These are phyloP conservation scores for Dendrostoma leiphaemia DNA, from an alignment of 2,329 filamentous ascomycete species.

Conservation along the genomic window DNA sequence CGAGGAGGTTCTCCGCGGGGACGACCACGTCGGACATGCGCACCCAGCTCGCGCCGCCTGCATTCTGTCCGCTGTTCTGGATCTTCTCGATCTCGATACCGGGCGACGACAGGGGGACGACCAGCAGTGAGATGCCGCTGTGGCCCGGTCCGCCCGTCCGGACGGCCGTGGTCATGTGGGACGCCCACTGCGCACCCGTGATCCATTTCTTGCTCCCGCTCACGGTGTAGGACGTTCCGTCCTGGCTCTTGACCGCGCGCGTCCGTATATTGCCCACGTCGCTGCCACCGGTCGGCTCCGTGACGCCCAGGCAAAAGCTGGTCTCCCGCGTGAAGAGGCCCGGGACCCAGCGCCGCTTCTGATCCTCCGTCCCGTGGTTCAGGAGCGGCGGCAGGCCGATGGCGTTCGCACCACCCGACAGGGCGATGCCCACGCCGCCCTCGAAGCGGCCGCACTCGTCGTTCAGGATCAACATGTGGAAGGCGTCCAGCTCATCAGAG, in stretches of 20 bases:
- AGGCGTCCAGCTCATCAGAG: conserved; percentile 32
- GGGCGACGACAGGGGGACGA: conserved; percentile 44
- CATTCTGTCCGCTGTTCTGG: conserved; percentile 61
- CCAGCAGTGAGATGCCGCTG: conserved; percentile 52
- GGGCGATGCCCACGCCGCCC: conserved; percentile 51
- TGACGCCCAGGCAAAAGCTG: conserved; percentile 28
- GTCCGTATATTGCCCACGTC: conserved; percentile 63
- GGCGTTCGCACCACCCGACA: conserved; percentile 55
- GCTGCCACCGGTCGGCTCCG: conserved; percentile 44
- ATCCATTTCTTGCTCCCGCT: conserved; percentile 67
- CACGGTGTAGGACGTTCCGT: conserved; percentile 53
- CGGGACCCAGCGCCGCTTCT: conserved; percentile 26
- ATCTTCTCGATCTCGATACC: conserved; percentile 37
- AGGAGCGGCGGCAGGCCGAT: conserved; percentile 38
- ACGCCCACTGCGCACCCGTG: conserved; percentile 59
- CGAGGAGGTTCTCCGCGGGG: conserved; percentile 50
- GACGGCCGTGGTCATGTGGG: conserved; percentile 61
- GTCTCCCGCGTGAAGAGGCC: conserved; percentile 52
- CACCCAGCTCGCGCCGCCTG: conserved; percentile 59
- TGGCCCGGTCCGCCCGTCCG: conserved; percentile 53
- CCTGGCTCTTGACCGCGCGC: conserved; percentile 43
- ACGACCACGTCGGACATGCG: conserved; percentile 52
- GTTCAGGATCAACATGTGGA: conserved; percentile 34
- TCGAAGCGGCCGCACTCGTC: conserved; percentile 41
- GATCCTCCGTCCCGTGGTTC: conserved; percentile 25